phyloP scores from a whole-genome alignment of 2,329 filamentous ascomycete genomes.

The Didymella segeticola region DNA sequence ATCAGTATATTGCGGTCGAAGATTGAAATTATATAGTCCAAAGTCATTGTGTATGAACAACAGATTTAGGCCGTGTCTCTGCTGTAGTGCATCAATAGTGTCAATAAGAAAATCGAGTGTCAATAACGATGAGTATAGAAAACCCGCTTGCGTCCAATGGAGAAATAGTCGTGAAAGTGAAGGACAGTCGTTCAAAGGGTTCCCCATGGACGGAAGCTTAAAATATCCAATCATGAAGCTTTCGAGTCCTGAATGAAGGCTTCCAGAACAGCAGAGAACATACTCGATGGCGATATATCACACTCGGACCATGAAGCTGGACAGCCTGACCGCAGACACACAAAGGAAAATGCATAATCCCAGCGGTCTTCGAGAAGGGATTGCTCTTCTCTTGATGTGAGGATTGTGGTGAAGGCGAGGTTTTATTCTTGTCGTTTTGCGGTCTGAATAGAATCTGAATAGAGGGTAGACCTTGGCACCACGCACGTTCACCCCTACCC shows the following conservation, averaged over 20 bases:
- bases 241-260: neutral
- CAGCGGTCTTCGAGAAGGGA: constrained; percentile 20
- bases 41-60: constrained; percentile 4
- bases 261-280: constrained; percentile 5
- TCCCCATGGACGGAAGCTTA: constrained; percentile 14
- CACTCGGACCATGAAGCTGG: constrained; percentile 6
- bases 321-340: constrained; percentile 10
- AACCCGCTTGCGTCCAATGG: constrained; percentile 18
- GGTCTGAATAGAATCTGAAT: constrained; percentile 42
- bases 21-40: constrained; percentile 2
- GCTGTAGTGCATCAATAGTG: constrained; percentile 17
- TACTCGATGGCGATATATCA: constrained; percentile 7
- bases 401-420: constrained; percentile 19
- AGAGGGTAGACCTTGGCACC: constrained; percentile 27
- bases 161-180: constrained; percentile 16
- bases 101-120: constrained; percentile 27
- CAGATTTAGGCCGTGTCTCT: neutral
- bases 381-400: constrained; percentile 20
- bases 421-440: constrained; percentile 26
- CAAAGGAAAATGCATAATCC: constrained; percentile 16
- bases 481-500: neutral
- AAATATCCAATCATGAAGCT: constrained; percentile 4
- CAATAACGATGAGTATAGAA: constrained; percentile 18
- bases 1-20: constrained; percentile 18
- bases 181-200: constrained; percentile 19